Base-by-base conservation (phyloP, 805 yeast species). In the Vanderwaltozyma yarrowii region DNA sequence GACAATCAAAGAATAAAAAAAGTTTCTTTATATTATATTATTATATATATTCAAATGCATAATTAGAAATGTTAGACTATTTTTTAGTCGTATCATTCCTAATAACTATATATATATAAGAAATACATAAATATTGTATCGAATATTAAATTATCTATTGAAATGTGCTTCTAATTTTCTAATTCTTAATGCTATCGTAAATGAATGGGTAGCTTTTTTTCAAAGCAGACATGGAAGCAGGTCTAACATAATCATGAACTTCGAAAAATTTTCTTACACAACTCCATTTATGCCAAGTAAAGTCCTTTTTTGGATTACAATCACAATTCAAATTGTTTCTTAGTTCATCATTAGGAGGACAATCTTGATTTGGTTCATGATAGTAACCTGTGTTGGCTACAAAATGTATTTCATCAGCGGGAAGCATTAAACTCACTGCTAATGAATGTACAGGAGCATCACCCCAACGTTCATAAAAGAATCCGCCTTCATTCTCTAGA, bases 391-490 rank as follows among this genome's bases (percentile, higher is more conserved):
- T 73, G 50, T 83, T 94, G 39, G 75, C 79, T 55, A 84, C 84
- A 69, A 78, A 73, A 54, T 83, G 89, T 35, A 84, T 61, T 51
- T 76, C 65, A 40, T 74, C 76, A 53, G 69, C 72, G 34, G 78
- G 76, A 57, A 81, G 54, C 64, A 84, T 79, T 45, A 83, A 64
- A 11, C 88, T 66, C 16, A 80, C 94, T 23, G 88, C 94, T 49
- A 83, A 74, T 4, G 89, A 79, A 58, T 83, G 94, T 37, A 83
- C 78, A 24, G 94, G 94, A 26, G 89, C 94, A 58, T 83, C 94
- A 47, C 94, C 92, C 94, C 92, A 81, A 58, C 94, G 70, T 65
- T 80, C 84, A 59, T 83, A 83, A 64, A 79, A 83, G 65, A 83
- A 83, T 12, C 94, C 94, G 54, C 94, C 94, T 14, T 78, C 71